Evolutionary conservation across 805 yeast genomes (phyloP).

Genomic region (Myxozyma melibiosi): DNA sequence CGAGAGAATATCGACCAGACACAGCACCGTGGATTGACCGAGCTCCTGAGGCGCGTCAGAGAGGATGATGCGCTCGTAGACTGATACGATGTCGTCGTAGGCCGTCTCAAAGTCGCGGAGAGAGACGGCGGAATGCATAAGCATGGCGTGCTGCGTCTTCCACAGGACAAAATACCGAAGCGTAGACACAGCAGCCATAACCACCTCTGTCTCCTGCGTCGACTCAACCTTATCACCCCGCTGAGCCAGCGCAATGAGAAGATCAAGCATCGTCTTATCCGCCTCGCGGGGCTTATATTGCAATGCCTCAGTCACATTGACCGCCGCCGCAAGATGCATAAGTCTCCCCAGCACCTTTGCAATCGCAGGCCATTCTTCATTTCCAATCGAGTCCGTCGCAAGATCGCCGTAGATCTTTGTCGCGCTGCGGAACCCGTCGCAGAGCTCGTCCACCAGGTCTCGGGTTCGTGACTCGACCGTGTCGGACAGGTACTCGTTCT

Average conservation of each 20-base stretch:
- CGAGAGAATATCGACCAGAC: slow-evolving; percentile 17
- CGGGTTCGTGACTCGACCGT: slow-evolving; percentile 12
- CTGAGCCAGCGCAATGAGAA: background rate
- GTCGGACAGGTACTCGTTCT: slow-evolving; percentile 18
- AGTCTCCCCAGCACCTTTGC: background rate
- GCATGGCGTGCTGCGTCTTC: slow-evolving; percentile 19
- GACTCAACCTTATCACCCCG: slow-evolving; percentile 6
- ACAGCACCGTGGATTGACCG: slow-evolving; percentile 13
- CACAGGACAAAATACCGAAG: slow-evolving; percentile 23
- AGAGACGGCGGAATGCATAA: slow-evolving; percentile 1
- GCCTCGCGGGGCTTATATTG: slow-evolving; percentile 5
- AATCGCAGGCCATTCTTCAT: background rate
- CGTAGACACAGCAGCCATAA: slow-evolving; percentile 2
- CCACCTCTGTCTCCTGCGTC: background rate
- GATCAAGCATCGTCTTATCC: background rate
- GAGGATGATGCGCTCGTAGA: background rate
- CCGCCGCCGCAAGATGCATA: slow-evolving; percentile 14
- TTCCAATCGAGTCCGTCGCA: slow-evolving; percentile 3
- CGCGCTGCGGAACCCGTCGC: background rate
- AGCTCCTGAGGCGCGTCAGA: slow-evolving; percentile 2
- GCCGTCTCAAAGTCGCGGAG: background rate
- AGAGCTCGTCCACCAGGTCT: slow-evolving; percentile 23
- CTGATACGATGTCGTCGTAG: background rate
- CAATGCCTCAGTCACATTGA: slow-evolving; percentile 10
- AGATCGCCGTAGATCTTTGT: slow-evolving; percentile 2